Evolutionary conservation across 768 basidiomycete species (phyloP).

Genomic region (Termitomyces sp.): DNA sequence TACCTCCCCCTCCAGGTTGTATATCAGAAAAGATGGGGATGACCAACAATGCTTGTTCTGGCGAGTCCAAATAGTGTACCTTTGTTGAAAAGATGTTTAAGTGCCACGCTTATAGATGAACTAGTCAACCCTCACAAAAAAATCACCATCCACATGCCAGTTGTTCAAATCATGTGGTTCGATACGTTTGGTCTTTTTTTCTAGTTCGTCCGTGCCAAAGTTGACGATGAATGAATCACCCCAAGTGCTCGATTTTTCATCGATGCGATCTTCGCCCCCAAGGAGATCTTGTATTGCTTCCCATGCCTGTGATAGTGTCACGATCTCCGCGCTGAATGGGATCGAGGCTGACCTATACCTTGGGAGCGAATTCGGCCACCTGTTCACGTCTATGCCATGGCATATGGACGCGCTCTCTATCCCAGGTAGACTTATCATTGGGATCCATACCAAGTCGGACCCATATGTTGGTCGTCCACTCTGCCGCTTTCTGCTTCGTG

Average conservation of each 20-base stretch:
- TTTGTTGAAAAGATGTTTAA: conserved; percentile 6
- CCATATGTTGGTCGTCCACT: conserved; percentile 49
- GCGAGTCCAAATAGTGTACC: conserved; percentile 60
- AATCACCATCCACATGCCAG: conserved; percentile 63
- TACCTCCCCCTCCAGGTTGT: conserved; percentile 47
- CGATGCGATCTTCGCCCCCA: conserved; percentile 54
- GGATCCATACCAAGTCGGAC: conserved; percentile 45
- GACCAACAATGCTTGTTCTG: conserved; percentile 58
- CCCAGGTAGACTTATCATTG: conserved; percentile 50
- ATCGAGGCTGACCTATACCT: conserved; percentile 23
- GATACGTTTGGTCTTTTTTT: conserved; percentile 21
- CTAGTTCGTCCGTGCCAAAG: conserved; percentile 42
- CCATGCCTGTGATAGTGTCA: conserved; percentile 37
- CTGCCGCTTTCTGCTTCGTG: conserved; percentile 41
- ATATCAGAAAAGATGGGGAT: conserved; percentile 60
- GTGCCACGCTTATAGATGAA: background rate
- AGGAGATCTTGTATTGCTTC: conserved; percentile 54
- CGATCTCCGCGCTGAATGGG: background rate
- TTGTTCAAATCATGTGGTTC: conserved; percentile 45
- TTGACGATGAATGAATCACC: conserved; percentile 62
- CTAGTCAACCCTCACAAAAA: conserved; percentile 32
- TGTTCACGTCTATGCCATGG: conserved; percentile 41
- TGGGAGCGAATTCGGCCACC: conserved; percentile 47
- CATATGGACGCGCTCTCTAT: conserved; percentile 47
- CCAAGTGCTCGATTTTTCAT: conserved; percentile 42